phyloP scores from a whole-genome alignment of 176 grass and related monocot genomes.

The Carex cristatella region DNA sequence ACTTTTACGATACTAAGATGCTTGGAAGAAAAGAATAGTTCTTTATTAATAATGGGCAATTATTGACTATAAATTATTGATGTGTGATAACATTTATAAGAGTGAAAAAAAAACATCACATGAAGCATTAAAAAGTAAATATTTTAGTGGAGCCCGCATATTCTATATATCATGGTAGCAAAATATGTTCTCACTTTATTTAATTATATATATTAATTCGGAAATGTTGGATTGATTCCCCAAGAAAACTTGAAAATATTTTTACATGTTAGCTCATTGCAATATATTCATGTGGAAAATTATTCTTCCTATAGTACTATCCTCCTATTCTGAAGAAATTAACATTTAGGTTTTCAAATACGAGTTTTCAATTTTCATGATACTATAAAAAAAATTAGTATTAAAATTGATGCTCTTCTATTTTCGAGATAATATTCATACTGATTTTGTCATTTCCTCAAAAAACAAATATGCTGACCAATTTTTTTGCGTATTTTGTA shows the following conservation, averaged over 20 bases:
- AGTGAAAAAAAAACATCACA: neutral
- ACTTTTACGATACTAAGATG: neutral
- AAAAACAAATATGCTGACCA: neutral
- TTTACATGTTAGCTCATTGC: neutral
- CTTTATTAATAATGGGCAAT: neutral
- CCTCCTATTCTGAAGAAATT: neutral
- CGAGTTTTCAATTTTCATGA: neutral
- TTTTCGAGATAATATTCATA: neutral
- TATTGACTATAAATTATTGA: slow-evolving; percentile 12
- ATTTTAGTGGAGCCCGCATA: slow-evolving; percentile 7
- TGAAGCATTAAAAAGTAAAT: neutral
- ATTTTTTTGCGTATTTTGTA: no score
- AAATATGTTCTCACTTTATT: slow-evolving; percentile 2
- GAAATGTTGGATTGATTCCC: neutral
- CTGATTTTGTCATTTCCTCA: neutral
- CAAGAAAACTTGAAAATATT: neutral
- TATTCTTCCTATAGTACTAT: neutral
- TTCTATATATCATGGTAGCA: neutral
- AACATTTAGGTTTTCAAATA: neutral
- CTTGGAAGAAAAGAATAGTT: neutral
- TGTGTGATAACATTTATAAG: neutral
- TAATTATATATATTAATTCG: neutral
- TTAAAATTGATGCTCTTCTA: neutral
- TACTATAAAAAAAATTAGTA: neutral
- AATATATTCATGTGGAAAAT: neutral